Base-by-base conservation (phyloP, 495 filamentous ascomycete genomes). In the Xylaria grammica region DNA sequence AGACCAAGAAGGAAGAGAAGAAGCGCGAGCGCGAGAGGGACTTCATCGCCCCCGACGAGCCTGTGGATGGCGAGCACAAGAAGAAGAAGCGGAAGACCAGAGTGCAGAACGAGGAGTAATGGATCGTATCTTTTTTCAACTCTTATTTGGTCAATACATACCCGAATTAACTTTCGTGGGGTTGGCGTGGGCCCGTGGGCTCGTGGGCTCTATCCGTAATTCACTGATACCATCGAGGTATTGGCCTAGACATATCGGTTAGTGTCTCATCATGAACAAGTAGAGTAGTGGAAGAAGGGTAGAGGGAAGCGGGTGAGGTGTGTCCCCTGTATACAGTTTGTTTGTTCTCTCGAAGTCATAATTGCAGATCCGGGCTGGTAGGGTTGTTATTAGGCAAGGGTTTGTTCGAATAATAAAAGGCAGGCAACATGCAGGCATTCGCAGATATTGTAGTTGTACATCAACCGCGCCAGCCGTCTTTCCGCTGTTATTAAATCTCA, bases 1-100 rank as follows among this genome's bases (percentile, higher is more conserved):
- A 87, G 73, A 79, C 85, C 77, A 96, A 95, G 85, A 90, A 90
- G 79, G 87, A 87, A 60, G 92, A 96, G 81, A 97, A 93, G 86
- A 87, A 90, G 84, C 87, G 87, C 74, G 89, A 91, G 80, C 83
- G 91, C 59, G 87, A 92, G 75, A 88, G 90, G 81, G 90, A 94
- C 48, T 97, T 92, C 72, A 84, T 94, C 65, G 87, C 94, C 26
- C 95, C 95, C 10, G 85, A 89, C 68, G 95, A 98, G 72, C 62
- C 62, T 11, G 45, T 36, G 44, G 79, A 81, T 49, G 79, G 79
- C 56, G 80, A 84, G 67, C 86, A 84, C 78, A 85, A 83, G 78
- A 83, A 85, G 63, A 78, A 81, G 69, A 87, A 87, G 79, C 74
- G 81, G 63, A 85, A 88, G 66, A 68, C 63, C 63, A 81, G 83